These are phyloP conservation scores for Dionaea muscipula DNA, from an alignment of 179 eudicot genomes.

Conservation along the genomic window DNA sequence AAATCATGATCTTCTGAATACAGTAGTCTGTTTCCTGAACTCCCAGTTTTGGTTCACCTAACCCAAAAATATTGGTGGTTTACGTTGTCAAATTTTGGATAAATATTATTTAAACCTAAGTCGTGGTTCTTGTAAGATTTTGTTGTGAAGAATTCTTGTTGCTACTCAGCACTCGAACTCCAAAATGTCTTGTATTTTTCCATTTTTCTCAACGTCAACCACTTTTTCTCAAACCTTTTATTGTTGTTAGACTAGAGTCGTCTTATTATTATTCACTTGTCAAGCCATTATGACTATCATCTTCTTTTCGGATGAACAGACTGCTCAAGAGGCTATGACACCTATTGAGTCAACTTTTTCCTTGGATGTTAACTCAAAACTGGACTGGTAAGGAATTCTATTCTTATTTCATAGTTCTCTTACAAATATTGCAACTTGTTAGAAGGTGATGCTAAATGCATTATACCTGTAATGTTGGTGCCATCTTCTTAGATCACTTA, in stretches of 20 bases:
- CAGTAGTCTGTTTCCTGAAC: too few species aligned
- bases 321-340: conserved; percentile 94
- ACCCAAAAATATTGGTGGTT: too few species aligned
- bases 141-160: background rate
- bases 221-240: background rate
- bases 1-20: too few species aligned
- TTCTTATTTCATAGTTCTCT: background rate
- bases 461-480: background rate
- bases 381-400: conserved; percentile 50
- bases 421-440: background rate
- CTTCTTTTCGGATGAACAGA: conserved; percentile 27
- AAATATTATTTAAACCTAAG: too few species aligned
- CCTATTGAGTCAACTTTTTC: conserved; percentile 93
- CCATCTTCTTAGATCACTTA: background rate
- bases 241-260: background rate
- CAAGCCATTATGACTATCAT: background rate
- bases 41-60: too few species aligned
- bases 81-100: background rate
- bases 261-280: background rate
- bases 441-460: background rate
- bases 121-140: background rate
- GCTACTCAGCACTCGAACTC: too few species aligned
- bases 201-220: background rate
- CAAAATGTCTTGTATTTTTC: too few species aligned
- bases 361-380: conserved; percentile 65